Evolutionary conservation across 2,329 filamentous ascomycete species (phyloP), one percentile per base, ranked within the genome.

Genomic region (Fusarium albidum): DNA sequence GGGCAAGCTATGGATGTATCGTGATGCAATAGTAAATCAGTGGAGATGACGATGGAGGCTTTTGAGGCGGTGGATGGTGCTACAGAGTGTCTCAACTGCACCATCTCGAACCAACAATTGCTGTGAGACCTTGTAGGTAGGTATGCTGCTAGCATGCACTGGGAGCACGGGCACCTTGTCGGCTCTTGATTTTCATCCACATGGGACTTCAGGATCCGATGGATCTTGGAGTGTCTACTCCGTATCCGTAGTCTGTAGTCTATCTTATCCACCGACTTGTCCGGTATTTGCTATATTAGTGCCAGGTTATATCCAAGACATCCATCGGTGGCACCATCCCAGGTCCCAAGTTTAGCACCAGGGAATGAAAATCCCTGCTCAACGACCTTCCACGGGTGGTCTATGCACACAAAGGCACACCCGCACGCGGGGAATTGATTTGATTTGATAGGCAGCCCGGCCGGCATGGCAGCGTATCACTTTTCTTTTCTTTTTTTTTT

Each of bases 21-120:
- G 53, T 59, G 42, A 61, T 54, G 58, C 37, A 59, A 58, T 39
- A 47, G n/a, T 38, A 37, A 55, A 38, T 48, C 21, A 32, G 29
- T 38, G 44, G 44, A 39, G 44, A 27, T 40, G 44, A 31, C 26
- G 33, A 47, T 47, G 44, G 44, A 39, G 35, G 33, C 33, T 47
- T 31, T 12, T 47, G 26, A 31, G 38, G 25, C 26, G 38, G 38
- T 29, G 26, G 33, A 14, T 25, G 33, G 15, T 27, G 32, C 43
- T 46, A 18, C 32, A n/a, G 13, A 28, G 27, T 47, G 44, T 38
- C 35, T 17, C 29, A 31, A 31, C 29, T 12, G 11, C 29, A n/a
- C n/a, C 11, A 11, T 4, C 29, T 12, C n/a, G 29, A n/a, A n/a
- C 29, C n/a, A 12, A n/a, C n/a, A 31, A 12, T 31, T n/a, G 11